Percentiles rank a stretch among this genome's conserved stretches.
Conservation (phyloP, 768 basidiomycete genomes). For the Termitomyces eurrhizus region DNA sequence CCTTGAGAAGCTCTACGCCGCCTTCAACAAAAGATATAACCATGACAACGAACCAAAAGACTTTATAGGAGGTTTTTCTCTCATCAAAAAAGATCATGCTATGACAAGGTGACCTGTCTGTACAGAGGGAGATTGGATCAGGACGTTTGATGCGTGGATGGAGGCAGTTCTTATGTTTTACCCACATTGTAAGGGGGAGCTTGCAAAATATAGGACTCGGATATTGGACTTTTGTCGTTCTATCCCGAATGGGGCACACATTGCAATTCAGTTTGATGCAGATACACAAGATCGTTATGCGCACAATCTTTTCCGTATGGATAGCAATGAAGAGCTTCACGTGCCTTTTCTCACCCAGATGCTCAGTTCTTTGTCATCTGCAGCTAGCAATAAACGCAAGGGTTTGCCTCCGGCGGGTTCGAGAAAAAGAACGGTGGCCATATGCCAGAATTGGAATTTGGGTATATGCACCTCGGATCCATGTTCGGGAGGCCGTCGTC, state of each 20-base stretch:
- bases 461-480: neutral
- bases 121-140: neutral
- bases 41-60: neutral
- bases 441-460: neutral
- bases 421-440: neutral
- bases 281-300: neutral
- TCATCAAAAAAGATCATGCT: neutral
- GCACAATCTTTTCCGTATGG: no score
- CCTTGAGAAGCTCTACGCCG: neutral
- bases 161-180: no score
- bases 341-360: neutral
- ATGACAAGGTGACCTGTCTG: neutral
- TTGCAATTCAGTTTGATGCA: neutral
- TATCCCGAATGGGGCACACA: no score
- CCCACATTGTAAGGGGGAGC: no score
- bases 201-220: no score
- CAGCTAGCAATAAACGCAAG: neutral
- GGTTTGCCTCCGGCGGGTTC: accelerated
- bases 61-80: neutral
- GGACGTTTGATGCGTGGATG: neutral
- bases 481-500: neutral
- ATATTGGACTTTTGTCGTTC: no score
- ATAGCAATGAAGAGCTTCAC: neutral
- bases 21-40: neutral
- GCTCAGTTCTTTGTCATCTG: neutral